Evolutionary conservation across 106 monocot genomes (phyloP).

Genomic region (Allium fistulosum): DNA sequence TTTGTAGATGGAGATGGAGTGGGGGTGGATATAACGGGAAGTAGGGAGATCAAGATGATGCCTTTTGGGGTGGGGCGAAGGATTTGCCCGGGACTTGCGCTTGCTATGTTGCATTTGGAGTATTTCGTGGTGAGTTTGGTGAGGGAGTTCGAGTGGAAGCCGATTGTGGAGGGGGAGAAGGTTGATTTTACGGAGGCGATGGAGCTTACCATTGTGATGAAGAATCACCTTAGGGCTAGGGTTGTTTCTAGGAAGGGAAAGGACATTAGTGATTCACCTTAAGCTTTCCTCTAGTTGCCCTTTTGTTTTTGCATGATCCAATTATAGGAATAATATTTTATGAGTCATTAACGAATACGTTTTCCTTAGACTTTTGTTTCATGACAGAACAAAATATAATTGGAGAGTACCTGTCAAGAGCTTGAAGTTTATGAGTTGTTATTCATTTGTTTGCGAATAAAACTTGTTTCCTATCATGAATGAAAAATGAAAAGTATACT

Average conservation of each 20-base stretch:
- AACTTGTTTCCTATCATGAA: too few relatives aligned
- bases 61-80: constrained; percentile 21
- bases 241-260: not conserved
- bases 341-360: too few relatives aligned
- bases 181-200: constrained; percentile 11
- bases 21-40: constrained; percentile 16
- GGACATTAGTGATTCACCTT: not conserved
- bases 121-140: constrained; percentile 15
- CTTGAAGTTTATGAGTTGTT: too few relatives aligned
- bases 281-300: too few relatives aligned
- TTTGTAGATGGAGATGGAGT: constrained; percentile 9
- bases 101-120: constrained; percentile 14
- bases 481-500: too few relatives aligned
- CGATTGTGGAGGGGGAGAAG: not conserved
- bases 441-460: too few relatives aligned
- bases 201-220: constrained; percentile 13
- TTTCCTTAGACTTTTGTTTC: too few relatives aligned
- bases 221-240: constrained; percentile 9
- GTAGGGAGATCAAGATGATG: constrained; percentile 19
- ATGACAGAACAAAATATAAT: too few relatives aligned
- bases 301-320: too few relatives aligned
- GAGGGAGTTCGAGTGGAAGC: constrained; percentile 13
- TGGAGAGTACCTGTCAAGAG: too few relatives aligned
- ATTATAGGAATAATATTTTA: too few relatives aligned
- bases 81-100: constrained; percentile 11